These are phyloP conservation scores for Chytriomyces sp. DNA, from an alignment of 192 early-diverging fungal genomes.

Conservation along the genomic window DNA sequence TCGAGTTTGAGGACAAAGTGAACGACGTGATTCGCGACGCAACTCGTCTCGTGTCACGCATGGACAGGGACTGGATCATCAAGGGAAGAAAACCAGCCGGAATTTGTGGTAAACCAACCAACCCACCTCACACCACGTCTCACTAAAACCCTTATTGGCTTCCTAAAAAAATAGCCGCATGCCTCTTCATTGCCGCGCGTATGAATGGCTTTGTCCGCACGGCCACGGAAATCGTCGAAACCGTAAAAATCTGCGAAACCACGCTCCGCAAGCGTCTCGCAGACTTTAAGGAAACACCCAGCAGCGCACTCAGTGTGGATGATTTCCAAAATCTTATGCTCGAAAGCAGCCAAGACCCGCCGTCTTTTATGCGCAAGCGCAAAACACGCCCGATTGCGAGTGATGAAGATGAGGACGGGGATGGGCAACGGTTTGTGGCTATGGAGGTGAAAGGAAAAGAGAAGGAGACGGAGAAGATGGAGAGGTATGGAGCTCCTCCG, in stretches of 20 bases:
- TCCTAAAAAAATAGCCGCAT: constrained; percentile 20
- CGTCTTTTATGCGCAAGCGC: constrained; percentile 63
- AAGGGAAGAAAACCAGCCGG: constrained; percentile 88
- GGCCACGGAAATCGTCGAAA: constrained; percentile 77
- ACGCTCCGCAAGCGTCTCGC: constrained; percentile 80
- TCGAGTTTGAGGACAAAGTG: constrained; percentile 91
- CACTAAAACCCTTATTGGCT: neutral
- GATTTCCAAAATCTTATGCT: constrained; percentile 86
- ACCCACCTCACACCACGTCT: neutral
- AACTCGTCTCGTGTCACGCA: constrained; percentile 76
- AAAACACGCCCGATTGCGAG: constrained; percentile 20
- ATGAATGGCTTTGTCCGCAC: constrained; percentile 90
- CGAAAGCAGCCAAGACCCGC: constrained; percentile 80
- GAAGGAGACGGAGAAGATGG: neutral
- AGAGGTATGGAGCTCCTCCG: neutral
- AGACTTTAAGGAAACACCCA: constrained; percentile 83
- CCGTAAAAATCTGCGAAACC: constrained; percentile 87
- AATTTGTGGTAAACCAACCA: constrained; percentile 72
- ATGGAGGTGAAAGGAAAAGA: constrained; percentile 15
- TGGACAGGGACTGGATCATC: constrained; percentile 94
- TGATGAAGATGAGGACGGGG: constrained; percentile 36
- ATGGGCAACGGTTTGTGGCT: constrained; percentile 17
- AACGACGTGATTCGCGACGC: constrained; percentile 78
- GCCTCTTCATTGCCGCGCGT: constrained; percentile 80
- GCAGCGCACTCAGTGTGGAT: constrained; percentile 69